A percentile compares a stretch with the other conserved stretches of the same genome.
These are phyloP conservation scores for Podila minutissima DNA, from an alignment of 192 early-diverging fungal species.

Conservation along the genomic window DNA sequence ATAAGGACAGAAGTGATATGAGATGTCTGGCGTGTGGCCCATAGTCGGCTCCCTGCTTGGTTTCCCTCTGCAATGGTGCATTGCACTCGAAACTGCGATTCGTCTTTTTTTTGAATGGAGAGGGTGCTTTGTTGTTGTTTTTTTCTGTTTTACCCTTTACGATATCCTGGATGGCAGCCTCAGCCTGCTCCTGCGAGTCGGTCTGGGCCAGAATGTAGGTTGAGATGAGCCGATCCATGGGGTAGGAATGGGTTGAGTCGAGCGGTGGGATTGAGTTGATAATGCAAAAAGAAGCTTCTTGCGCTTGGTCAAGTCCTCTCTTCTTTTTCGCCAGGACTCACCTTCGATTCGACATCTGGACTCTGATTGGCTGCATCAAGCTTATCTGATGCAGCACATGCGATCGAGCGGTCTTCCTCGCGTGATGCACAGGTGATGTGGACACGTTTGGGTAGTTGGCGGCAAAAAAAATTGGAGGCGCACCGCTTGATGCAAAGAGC, in stretches of 20 bases:
- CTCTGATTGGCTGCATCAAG: not conserved
- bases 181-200: slow-evolving; percentile 50
- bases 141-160: slow-evolving; percentile 31
- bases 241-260: not conserved
- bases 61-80: too few species aligned
- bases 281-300: not conserved
- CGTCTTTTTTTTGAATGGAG: not conserved
- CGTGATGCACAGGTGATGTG: too few species aligned
- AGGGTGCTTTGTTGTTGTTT: not conserved
- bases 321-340: too few species aligned
- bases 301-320: not conserved
- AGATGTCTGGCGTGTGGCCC: not conserved
- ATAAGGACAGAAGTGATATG: not conserved
- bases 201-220: slow-evolving; percentile 52
- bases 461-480: too few species aligned
- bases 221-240: slow-evolving; percentile 51
- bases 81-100: not conserved
- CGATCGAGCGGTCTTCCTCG: too few species aligned
- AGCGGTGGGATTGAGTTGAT: not conserved
- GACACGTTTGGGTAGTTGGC: too few species aligned
- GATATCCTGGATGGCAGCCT: slow-evolving; percentile 50
- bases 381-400: too few species aligned
- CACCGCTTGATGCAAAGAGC: too few species aligned
- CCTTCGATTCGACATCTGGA: too few species aligned
- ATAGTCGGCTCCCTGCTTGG: too few species aligned